Conservation (phyloP, 2,329 filamentous ascomycete genomes). For the Gyromitra esculenta region DNA sequence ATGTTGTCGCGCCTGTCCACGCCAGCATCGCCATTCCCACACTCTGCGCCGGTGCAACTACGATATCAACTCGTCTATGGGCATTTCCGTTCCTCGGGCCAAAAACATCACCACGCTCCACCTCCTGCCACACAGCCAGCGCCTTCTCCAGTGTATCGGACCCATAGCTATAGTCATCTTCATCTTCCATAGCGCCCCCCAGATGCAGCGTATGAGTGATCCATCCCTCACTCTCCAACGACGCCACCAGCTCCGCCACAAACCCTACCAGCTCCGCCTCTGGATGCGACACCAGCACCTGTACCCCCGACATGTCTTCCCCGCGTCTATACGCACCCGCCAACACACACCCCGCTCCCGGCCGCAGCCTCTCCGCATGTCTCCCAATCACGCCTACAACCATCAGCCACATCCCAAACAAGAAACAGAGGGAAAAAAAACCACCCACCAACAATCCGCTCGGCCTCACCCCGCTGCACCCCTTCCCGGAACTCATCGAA, state of each 20-base stretch:
- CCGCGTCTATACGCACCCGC: constrained; percentile 85
- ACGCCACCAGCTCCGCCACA: constrained; percentile 75
- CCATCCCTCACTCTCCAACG: constrained; percentile 73
- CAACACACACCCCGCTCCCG: constrained; percentile 70
- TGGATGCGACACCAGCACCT: constrained; percentile 82
- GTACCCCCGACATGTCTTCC: constrained; percentile 79
- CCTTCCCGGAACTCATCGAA: constrained; percentile 80
- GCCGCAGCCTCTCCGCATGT: constrained; percentile 72
- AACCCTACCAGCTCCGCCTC: constrained; percentile 68
- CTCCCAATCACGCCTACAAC: constrained; percentile 72
- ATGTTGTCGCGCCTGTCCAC: constrained; percentile 89
- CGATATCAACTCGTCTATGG: constrained; percentile 90
- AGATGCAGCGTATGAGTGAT: constrained; percentile 85
- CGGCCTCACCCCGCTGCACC: constrained; percentile 78
- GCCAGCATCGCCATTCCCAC: constrained; percentile 87
- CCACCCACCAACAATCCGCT: constrained; percentile 59
- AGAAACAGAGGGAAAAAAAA: constrained; percentile 21
- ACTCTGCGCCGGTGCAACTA: constrained; percentile 87
- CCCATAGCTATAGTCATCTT: constrained; percentile 30
- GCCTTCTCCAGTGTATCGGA: constrained; percentile 69
- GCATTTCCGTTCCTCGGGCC: constrained; percentile 72
- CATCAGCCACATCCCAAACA: not conserved
- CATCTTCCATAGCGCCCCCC: constrained; percentile 64
- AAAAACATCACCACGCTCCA: constrained; percentile 62
- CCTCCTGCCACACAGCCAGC: constrained; percentile 82